Evolutionary conservation across 176 grass and related monocot species (phyloP), one percentile per base, ranked within the genome.

Genomic region (Carex cristatella): DNA sequence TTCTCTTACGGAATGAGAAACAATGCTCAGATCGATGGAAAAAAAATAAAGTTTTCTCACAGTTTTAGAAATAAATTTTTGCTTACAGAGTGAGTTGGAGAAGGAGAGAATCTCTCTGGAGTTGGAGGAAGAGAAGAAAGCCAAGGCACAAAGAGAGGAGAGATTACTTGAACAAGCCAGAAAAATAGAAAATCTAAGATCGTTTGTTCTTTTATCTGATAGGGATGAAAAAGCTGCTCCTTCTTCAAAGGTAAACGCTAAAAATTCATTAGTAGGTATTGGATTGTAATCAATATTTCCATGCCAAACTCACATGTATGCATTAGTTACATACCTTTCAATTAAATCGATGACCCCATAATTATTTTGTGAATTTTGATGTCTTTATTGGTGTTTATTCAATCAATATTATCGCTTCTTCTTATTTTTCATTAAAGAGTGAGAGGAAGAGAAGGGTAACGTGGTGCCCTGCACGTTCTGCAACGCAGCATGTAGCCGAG

Each of bases 121-220:
- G 85, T 80, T 98, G 89, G 92, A 98, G 72, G 95, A 94, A 85
- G 95, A 94, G 87, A 98, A 92, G 83, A 94, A 90, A 90, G 91
- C 90, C 65, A 98, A 94, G 89, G 95, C 92, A 79, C 89, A 94
- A 37, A 87, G 90, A n/a, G 94, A 97, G 51, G 91, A 82, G 61
- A 87, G 92, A 74, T 91, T 97, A 81, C 69, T 91, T 81, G 90
- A 92, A 70, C 95, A 97, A 88, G 94, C 90, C 61, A 91, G 90
- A 72, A 97, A 97, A 87, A 97, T 97, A 51, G 92, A 92, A 72
- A 97, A 97, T 82, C 91, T 97, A 85, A 94, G 92, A 86, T 93
- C 92, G 31, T 84, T 97, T 86, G 89, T 97, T 40, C 87, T 97
- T 87, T 90, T 84, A 94, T 93, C 92, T 58, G 92, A 94, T 38